These are phyloP conservation scores for Candida nemodendra DNA, from an alignment of 805 yeast species.

Conservation along the genomic window DNA sequence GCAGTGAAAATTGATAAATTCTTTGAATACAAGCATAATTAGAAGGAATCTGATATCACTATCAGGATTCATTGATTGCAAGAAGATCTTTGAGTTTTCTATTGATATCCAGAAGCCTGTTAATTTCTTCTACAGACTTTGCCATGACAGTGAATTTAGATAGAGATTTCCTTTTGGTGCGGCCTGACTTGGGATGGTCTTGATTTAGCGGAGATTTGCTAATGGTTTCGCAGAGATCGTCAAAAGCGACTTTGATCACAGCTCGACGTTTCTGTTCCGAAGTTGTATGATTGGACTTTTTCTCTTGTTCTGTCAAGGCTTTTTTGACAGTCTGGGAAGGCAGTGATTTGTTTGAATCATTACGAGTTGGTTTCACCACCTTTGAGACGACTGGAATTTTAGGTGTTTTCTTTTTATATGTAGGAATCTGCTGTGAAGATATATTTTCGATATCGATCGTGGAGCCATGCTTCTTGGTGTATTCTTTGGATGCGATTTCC, in stretches of 20 bases:
- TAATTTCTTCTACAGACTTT: constrained; percentile 31
- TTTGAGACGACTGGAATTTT: constrained; percentile 1
- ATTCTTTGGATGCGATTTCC: background rate
- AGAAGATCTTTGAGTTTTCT: constrained; percentile 10
- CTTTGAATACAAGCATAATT: too few relatives aligned
- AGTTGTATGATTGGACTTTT: constrained; percentile 37
- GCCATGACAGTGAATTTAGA: constrained; percentile 31
- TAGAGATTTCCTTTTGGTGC: constrained; percentile 22
- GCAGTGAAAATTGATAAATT: too few relatives aligned
- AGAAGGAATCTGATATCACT: constrained; percentile 3
- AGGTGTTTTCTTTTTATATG: background rate
- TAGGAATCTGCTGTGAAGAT: background rate
- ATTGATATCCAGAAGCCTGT: constrained; percentile 23
- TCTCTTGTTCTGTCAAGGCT: constrained; percentile 32
- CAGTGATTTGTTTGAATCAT: background rate
- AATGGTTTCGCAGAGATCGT: constrained; percentile 31
- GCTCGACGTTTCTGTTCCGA: constrained; percentile 40
- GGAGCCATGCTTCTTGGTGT: background rate
- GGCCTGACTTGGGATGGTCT: constrained; percentile 6
- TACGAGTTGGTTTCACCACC: constrained; percentile 5
- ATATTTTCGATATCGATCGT: background rate
- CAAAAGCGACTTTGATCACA: constrained; percentile 37
- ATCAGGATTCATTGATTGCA: constrained; percentile 8
- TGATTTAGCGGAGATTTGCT: constrained; percentile 14
- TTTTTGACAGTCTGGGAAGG: constrained; percentile 6